Evolutionary conservation across 2,329 filamentous ascomycete genomes (phyloP).

Genomic region (Spiromastix sp.): DNA sequence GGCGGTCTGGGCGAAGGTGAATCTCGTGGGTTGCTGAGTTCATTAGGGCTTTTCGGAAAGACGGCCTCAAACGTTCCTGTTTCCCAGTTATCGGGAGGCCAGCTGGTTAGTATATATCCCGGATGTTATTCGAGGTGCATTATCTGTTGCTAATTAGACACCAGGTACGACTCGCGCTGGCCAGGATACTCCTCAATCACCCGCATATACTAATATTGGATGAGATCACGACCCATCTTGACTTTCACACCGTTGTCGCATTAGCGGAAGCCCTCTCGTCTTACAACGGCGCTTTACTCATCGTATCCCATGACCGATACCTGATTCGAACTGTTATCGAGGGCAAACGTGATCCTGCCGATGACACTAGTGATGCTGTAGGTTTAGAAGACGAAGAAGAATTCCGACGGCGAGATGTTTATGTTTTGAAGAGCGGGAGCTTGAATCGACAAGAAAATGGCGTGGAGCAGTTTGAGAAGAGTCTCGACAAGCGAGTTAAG

Average conservation of each 20-base stretch:
- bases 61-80: constrained; percentile 65
- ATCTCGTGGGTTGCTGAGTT: constrained; percentile 54
- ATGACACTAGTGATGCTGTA: constrained; percentile 28
- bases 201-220: constrained; percentile 69
- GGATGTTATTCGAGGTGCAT: constrained; percentile 22
- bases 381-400: constrained; percentile 37
- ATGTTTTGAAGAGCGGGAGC: constrained; percentile 48
- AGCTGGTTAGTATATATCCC: constrained; percentile 45
- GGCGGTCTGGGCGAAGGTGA: constrained; percentile 54
- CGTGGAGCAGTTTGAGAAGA: constrained; percentile 55
- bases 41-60: constrained; percentile 60
- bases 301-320: constrained; percentile 76
- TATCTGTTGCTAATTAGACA: constrained; percentile 1
- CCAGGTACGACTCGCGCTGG: constrained; percentile 51
- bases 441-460: constrained; percentile 48
- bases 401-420: constrained; percentile 45
- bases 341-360: constrained; percentile 37
- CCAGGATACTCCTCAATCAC: constrained; percentile 55
- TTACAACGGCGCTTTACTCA: constrained; percentile 64
- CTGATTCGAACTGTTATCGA: constrained; percentile 66
- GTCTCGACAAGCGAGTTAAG: constrained; percentile 49
- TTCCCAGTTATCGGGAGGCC: constrained; percentile 65
- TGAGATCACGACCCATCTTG: constrained; percentile 76
- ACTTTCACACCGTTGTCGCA: constrained; percentile 69
- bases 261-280: constrained; percentile 54